Evolutionary conservation across 192 early-diverging fungal genomes (phyloP).

Genomic region (Phlyctochytrium bullatum): DNA sequence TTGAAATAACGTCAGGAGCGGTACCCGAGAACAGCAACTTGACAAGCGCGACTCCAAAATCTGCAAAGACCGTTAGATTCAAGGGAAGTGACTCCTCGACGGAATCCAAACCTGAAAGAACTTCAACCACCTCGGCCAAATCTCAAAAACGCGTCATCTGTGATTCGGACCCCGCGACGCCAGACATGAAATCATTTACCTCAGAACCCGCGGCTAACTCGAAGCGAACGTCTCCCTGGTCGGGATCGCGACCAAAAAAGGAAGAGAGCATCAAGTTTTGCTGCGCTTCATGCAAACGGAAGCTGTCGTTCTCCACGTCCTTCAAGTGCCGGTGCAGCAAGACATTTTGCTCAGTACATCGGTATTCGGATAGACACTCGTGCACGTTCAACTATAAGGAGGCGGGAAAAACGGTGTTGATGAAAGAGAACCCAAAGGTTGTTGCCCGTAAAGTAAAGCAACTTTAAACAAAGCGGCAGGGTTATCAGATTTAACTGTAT

Average conservation of each 20-base stretch:
- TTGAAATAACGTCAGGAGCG: background rate
- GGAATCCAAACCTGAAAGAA: background rate
- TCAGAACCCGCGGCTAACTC: too few species aligned
- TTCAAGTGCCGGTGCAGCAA: conserved; percentile 56
- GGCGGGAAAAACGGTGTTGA: conserved; percentile 36
- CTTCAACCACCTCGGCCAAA: too few species aligned
- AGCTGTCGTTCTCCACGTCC: conserved; percentile 43
- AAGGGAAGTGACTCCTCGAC: background rate
- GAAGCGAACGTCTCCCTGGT: too few species aligned
- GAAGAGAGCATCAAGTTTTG: conserved; percentile 19
- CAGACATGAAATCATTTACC: too few species aligned
- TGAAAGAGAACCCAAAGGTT: conserved; percentile 53
- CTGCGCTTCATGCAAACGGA: conserved; percentile 50
- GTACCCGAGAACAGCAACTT: background rate
- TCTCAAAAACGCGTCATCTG: too few species aligned
- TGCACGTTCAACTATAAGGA: conserved; percentile 53
- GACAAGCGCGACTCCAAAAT: too few species aligned
- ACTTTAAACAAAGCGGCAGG: conserved; percentile 37
- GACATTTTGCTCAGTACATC: conserved; percentile 49
- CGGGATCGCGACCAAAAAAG: too few species aligned
- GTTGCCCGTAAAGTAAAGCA: conserved; percentile 46
- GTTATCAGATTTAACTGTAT: too few species aligned
- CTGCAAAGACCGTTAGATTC: background rate
- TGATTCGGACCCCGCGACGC: too few species aligned
- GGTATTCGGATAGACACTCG: conserved; percentile 53